Evolutionary conservation across 2,329 filamentous ascomycete genomes (phyloP), one percentile per base, ranked within the genome.

Genomic region (Penicillium psychrosexuale): DNA sequence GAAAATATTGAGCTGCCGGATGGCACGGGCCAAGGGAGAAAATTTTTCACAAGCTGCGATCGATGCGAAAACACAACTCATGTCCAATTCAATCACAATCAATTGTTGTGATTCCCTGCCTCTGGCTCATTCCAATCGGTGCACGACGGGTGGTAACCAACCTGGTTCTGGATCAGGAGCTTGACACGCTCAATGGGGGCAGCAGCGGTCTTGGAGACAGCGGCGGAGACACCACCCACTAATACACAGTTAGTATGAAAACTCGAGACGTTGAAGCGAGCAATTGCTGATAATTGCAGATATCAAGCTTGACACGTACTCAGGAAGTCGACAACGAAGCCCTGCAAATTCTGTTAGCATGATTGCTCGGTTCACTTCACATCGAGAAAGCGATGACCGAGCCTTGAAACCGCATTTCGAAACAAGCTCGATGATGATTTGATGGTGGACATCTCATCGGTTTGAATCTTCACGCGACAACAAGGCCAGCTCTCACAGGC

Each of bases 101-200:
- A 34, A 30, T 22, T 22, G 19, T 22, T 22, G 27, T 38, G 5
- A 33, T 45, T n/a, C 43, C 42, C 17, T 17, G 22, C 52, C 50
- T 39, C 37, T 39, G 39, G 47, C 24, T 31, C 43, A 27, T 28
- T 44, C 6, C 43, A 51, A 38, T 33, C n/a, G 53, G 27, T 53
- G 49, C 44, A 39, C 17, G 43, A 38, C 9, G 37, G 47, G 57
- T 42, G 27, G 57, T 53, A 52, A 84, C 91, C 69, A 86, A 96
- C 92, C 89, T 99, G 94, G 85, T 99, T 99, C 87, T 99, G 94
- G 84, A 99, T 95, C 77, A 99, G 90, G 77, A 99, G 94, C 92
- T 99, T 99, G 83, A 99, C 89, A 91, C 94, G 94, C 92, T 99
- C 94, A 74, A 99, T 99, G 82, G 94, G 94, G 82, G 94, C 94